Evolutionary conservation across 1,284 basidiomycete genomes (phyloP).

Genomic region (Apiotrichum porosum): DNA sequence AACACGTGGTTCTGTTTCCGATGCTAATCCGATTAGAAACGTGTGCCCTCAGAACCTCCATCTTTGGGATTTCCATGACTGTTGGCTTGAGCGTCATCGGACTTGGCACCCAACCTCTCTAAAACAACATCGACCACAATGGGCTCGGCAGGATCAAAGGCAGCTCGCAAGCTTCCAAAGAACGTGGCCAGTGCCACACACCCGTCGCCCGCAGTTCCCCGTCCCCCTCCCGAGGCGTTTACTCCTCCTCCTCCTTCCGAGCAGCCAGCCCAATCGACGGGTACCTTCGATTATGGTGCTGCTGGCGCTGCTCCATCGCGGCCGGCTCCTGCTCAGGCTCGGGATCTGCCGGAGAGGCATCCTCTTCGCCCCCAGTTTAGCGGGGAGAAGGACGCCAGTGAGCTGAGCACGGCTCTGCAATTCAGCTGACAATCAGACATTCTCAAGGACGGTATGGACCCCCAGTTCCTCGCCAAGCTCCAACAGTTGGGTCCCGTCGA

Average conservation of each 20-base stretch:
- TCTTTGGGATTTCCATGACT: not conserved
- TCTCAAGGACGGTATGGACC: conserved; percentile 64
- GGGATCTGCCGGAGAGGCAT: too few relatives aligned
- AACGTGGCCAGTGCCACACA: conserved; percentile 22
- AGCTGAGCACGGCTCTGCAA: conserved; percentile 6
- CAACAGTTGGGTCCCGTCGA: conserved; percentile 64
- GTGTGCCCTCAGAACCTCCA: too few relatives aligned
- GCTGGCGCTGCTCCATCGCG: not conserved
- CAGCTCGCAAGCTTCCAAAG: conserved; percentile 60
- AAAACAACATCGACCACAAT: conserved; percentile 54
- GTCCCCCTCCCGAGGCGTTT: conserved; percentile 7
- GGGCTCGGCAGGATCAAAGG: conserved; percentile 67
- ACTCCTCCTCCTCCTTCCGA: not conserved
- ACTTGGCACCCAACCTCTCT: too few relatives aligned
- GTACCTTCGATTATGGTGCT: conserved; percentile 6
- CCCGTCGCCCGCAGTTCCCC: conserved; percentile 4
- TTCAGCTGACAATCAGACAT: conserved; percentile 53
- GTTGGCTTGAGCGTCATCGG: not conserved
- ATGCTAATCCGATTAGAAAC: too few relatives aligned
- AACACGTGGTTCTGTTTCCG: too few relatives aligned
- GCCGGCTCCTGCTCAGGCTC: not conserved
- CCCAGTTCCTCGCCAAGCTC: conserved; percentile 69
- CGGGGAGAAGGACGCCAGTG: conserved; percentile 46
- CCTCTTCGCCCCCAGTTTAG: conserved; percentile 29
- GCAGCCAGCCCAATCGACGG: not conserved